Conservation (phyloP, 2,329 filamentous ascomycete genomes). For the Tolypocladium tundrense region DNA sequence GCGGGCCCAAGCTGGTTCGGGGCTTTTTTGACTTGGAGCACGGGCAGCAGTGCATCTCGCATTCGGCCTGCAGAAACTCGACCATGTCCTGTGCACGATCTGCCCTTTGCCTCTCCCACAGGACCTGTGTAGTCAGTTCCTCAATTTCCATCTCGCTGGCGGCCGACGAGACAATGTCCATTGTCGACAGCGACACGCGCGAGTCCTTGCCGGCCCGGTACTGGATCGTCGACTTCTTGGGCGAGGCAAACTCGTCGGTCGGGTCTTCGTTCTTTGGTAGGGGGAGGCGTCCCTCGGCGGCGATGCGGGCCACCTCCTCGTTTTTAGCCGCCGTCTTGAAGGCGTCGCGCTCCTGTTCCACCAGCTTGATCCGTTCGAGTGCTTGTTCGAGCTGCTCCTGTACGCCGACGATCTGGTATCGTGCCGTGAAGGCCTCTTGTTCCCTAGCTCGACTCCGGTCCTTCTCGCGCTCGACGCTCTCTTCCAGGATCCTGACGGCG, state of each 20-base stretch:
- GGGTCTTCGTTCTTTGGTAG: constrained; percentile 44
- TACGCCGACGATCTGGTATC: constrained; percentile 53
- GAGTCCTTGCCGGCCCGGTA: constrained; percentile 26
- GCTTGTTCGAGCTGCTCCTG: constrained; percentile 59
- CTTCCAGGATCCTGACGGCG: constrained; percentile 44
- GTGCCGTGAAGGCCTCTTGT: constrained; percentile 58
- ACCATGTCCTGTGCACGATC: constrained; percentile 62
- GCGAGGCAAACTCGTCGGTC: constrained; percentile 53
- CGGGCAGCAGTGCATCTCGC: constrained; percentile 55
- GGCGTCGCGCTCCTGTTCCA: constrained; percentile 66
- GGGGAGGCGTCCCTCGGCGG: constrained; percentile 60
- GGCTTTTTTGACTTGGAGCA: constrained; percentile 33
- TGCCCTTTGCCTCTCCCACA: constrained; percentile 53
- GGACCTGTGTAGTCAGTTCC: constrained; percentile 39
- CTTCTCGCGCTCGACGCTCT: constrained; percentile 52
- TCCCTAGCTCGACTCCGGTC: constrained; percentile 50
- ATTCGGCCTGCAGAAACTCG: constrained; percentile 68
- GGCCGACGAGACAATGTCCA: constrained; percentile 43
- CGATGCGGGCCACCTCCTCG: constrained; percentile 62
- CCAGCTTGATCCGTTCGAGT: constrained; percentile 50
- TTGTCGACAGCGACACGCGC: constrained; percentile 35
- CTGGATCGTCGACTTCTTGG: constrained; percentile 25
- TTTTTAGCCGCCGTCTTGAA: constrained; percentile 63
- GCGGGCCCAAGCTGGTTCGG: constrained; percentile 7
- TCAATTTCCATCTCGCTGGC: constrained; percentile 49